Conservation (phyloP, 148 eudicot genomes). For the Euryodendron excelsum region DNA sequence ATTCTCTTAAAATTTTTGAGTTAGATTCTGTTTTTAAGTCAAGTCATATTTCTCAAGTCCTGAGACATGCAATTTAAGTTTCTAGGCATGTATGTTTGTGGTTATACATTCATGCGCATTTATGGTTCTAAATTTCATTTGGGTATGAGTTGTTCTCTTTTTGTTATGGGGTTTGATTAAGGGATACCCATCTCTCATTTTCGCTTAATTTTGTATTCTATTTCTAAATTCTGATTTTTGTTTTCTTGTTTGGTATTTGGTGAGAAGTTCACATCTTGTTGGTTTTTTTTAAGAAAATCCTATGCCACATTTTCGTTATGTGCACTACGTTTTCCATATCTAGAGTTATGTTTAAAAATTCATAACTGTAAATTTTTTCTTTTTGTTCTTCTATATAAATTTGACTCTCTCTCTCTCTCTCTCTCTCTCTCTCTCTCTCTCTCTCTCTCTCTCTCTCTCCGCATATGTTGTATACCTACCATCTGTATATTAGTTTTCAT, state of each 20-base stretch:
- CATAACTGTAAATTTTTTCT: too few species aligned
- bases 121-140: neutral
- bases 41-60: neutral
- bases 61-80: neutral
- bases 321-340: neutral
- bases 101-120: neutral
- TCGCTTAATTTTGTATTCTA: neutral
- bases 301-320: neutral
- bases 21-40: constrained; percentile 16
- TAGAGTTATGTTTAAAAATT: too few species aligned
- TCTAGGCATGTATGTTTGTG: neutral
- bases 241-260: neutral
- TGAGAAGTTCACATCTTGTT: neutral
- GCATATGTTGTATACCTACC: neutral
- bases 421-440: neutral
- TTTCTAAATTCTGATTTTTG: neutral
- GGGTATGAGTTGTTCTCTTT: neutral
- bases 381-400: too few species aligned
- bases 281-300: neutral
- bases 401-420: too few species aligned
- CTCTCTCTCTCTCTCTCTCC: too few species aligned
- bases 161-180: neutral
- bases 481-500: neutral
- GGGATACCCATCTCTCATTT: neutral
- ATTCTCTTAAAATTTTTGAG: neutral